A percentile compares a stretch with the other conserved stretches of the same genome.
phyloP scores from a whole-genome alignment of 2,329 filamentous ascomycete genomes.

The Aspergillus hortae region DNA sequence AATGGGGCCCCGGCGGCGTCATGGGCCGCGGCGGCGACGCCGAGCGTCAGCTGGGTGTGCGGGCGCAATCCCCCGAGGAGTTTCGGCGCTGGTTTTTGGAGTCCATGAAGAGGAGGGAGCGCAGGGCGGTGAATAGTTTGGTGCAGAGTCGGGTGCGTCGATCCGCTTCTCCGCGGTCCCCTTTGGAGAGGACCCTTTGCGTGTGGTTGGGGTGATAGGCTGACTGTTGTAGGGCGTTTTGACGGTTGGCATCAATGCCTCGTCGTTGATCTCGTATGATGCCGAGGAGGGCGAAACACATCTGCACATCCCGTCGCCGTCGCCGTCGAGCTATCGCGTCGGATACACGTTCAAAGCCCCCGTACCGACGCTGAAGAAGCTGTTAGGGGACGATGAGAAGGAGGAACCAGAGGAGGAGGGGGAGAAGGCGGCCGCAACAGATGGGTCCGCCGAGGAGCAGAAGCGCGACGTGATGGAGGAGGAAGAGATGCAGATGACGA shows the following conservation, averaged over 20 bases:
- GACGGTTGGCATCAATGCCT: constrained; percentile 34
- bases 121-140: constrained; percentile 32
- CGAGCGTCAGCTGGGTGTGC: constrained; percentile 33
- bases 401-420: constrained; percentile 14
- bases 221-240: constrained; percentile 26
- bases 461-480: constrained; percentile 2
- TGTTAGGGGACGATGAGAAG: constrained; percentile 16
- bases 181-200: neutral
- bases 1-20: constrained; percentile 33
- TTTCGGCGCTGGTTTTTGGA: constrained; percentile 41
- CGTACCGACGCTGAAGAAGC: constrained; percentile 24
- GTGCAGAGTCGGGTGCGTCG: constrained; percentile 35
- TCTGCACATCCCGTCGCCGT: constrained; percentile 25
- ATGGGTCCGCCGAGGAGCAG: neutral
- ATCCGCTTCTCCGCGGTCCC: neutral
- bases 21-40: constrained; percentile 32
- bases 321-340: constrained; percentile 24
- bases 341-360: constrained; percentile 35
- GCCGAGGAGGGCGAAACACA: constrained; percentile 26
- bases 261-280: constrained; percentile 28
- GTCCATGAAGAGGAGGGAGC: constrained; percentile 39
- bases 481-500: constrained; percentile 23
- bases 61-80: constrained; percentile 35
- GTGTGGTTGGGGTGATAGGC: constrained; percentile 2
- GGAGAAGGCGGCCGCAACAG: constrained; percentile 14